Conservation (phyloP, 192 early-diverging fungal genomes). For the Mortierella alpina region DNA sequence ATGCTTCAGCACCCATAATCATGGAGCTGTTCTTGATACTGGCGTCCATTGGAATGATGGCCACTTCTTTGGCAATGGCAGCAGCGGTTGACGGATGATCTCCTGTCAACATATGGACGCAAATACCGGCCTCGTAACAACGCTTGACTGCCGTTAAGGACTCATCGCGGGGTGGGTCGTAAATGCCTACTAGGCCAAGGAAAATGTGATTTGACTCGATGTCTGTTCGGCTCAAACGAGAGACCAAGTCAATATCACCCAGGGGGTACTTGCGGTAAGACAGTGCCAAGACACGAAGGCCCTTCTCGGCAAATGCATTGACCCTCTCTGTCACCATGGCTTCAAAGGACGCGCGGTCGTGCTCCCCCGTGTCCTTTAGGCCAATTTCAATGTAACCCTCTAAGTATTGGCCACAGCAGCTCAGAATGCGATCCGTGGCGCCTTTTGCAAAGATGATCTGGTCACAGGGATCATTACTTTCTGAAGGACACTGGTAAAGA, state of each 20-base stretch:
- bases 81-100: slow-evolving; percentile 92
- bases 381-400: slow-evolving; percentile 45
- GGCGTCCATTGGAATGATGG: slow-evolving; percentile 61
- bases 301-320: slow-evolving; percentile 53
- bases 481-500: slow-evolving; percentile 58
- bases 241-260: slow-evolving; percentile 49
- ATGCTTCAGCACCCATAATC: slow-evolving; percentile 87
- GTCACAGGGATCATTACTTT: slow-evolving; percentile 25
- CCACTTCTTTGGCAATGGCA: slow-evolving; percentile 85
- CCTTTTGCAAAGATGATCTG: slow-evolving; percentile 85
- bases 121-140: slow-evolving; percentile 90
- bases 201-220: slow-evolving; percentile 82
- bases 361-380: slow-evolving; percentile 49
- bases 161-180: slow-evolving; percentile 90
- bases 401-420: slow-evolving; percentile 69
- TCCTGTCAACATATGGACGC: slow-evolving; percentile 95
- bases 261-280: slow-evolving; percentile 65
- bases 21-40: slow-evolving; percentile 55
- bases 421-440: slow-evolving; percentile 89
- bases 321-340: slow-evolving; percentile 78
- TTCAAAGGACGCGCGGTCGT: slow-evolving; percentile 64
- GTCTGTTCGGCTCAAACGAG: slow-evolving; percentile 59
- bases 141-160: slow-evolving; percentile 71
- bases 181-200: slow-evolving; percentile 91
- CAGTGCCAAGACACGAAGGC: slow-evolving; percentile 83